Evolutionary conservation across 2,329 filamentous ascomycete genomes (phyloP), one percentile per base, ranked within the genome.

Genomic region (Lachnellula cervina): DNA sequence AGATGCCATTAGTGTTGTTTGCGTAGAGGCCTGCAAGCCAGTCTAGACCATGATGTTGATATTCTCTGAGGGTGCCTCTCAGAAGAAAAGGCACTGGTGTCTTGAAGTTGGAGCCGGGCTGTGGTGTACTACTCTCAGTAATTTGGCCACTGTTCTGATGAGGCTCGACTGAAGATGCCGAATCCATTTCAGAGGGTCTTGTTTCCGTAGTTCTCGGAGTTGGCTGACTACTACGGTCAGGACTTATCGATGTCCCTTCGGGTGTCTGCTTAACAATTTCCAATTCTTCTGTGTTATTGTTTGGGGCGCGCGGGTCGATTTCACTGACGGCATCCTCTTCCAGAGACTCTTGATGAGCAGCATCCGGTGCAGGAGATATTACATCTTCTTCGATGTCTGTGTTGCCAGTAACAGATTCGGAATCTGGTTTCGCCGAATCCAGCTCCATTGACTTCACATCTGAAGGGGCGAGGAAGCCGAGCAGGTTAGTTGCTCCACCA

Each of bases 11-110:
- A 25, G 93, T 96, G 60, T 88, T 87, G 61, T 94, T 95, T 16
- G 86, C 86, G 69, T 99, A 97, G 1, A 99, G 80, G 0, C 91
- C 90, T 2, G 92, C 91, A 47, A 99, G 84, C 94, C 94, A 99
- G 70, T 99, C 94, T 7, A 99, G 76, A n/a, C 94, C 95, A 67
- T 90, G 89, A 67, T 97, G 94, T 66, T 99, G 94, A 68, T 99
- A 99, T 70, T 96, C 93, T 70, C 95, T 88, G 11, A 99, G 76
- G 0, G 84, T 96, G 19, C 94, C 94, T 49, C 94, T 87, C 0
- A 97, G 77, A 11, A 99, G 80, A 59, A 90, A 88, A 0, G 91
- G 92, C 11, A 94, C 81, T 7, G 88, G 84, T 0, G 86, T 92
- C 63, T 86, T 88, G 56, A 76, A 59, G 34, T 72, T 64, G 19